These are phyloP conservation scores for Salix arbutifolia DNA, from an alignment of 345 rosid genomes.

Conservation along the genomic window DNA sequence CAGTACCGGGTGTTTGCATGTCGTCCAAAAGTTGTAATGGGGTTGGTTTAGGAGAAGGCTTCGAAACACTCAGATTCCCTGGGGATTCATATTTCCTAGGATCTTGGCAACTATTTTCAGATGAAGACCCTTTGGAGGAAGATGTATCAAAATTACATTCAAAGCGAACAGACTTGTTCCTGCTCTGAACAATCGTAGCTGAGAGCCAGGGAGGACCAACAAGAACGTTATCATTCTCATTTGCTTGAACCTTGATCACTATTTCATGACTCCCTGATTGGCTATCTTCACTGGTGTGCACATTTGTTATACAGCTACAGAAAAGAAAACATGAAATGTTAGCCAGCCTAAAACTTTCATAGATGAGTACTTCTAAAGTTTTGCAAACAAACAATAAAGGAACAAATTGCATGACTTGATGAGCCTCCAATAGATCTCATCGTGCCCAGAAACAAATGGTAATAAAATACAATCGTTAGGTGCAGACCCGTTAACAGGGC, in stretches of 20 bases:
- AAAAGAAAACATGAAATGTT: constrained; percentile 9
- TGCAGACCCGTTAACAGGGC: not conserved
- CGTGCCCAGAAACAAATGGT: not conserved
- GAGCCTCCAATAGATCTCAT: not conserved
- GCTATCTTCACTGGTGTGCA: constrained; percentile 32
- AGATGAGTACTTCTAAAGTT: not conserved
- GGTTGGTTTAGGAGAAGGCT: constrained; percentile 62
- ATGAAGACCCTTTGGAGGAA: constrained; percentile 35
- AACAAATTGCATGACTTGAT: not conserved
- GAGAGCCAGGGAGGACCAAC: constrained; percentile 21
- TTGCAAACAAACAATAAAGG: not conserved
- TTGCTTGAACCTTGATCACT: constrained; percentile 18
- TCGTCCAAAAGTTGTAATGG: constrained; percentile 71
- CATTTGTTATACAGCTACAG: constrained; percentile 51
- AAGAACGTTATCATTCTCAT: constrained; percentile 10
- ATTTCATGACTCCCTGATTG: constrained; percentile 31
- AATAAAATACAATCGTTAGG: not conserved
- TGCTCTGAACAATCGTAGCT: constrained; percentile 31
- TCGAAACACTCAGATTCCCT: constrained; percentile 23
- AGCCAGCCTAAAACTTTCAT: not conserved
- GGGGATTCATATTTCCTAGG: constrained; percentile 32
- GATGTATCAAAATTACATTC: constrained; percentile 42
- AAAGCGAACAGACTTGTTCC: constrained; percentile 55
- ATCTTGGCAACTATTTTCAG: constrained; percentile 32
- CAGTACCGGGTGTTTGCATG: constrained; percentile 98